A percentile compares a stretch with the other conserved stretches of the same genome.
phyloP scores from a whole-genome alignment of 371 early-diverging fungal genomes.

The Lichtheimia corymbifera region DNA sequence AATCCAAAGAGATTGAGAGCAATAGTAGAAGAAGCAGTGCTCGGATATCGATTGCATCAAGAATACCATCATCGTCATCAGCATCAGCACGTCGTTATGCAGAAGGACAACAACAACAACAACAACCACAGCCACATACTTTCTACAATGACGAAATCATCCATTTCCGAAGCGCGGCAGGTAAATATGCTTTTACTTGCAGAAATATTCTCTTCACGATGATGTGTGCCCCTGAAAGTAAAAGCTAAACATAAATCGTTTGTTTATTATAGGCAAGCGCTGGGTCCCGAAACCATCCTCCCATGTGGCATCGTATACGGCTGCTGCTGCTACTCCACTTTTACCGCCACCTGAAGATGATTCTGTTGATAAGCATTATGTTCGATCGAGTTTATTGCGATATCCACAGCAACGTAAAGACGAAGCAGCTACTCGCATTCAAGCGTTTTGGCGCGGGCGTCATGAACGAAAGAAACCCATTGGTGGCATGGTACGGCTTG shows the following conservation, averaged over 20 bases:
- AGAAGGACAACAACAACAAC: constrained; percentile 9
- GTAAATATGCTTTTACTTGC: constrained; percentile 10
- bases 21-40: neutral
- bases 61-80: neutral
- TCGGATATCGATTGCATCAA: neutral
- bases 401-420: neutral
- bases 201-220: no score
- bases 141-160: constrained; percentile 15
- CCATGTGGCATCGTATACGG: neutral
- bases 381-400: constrained; percentile 24
- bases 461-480: constrained; percentile 7
- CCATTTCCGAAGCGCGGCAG: constrained; percentile 39
- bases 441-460: neutral
- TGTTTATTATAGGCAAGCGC: no score
- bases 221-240: no score
- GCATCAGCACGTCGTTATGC: neutral
- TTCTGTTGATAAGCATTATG: constrained; percentile 29
- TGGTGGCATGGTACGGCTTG: constrained; percentile 31
- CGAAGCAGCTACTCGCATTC: neutral
- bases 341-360: constrained; percentile 29
- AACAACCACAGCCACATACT: constrained; percentile 9
- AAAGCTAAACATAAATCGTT: no score
- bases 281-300: neutral
- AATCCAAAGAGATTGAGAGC: constrained; percentile 11
- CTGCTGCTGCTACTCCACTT: constrained; percentile 10